Evolutionary conservation across 768 basidiomycete genomes (phyloP), one percentile per base, ranked within the genome.

Genomic region (Rhodotorula graminis): DNA sequence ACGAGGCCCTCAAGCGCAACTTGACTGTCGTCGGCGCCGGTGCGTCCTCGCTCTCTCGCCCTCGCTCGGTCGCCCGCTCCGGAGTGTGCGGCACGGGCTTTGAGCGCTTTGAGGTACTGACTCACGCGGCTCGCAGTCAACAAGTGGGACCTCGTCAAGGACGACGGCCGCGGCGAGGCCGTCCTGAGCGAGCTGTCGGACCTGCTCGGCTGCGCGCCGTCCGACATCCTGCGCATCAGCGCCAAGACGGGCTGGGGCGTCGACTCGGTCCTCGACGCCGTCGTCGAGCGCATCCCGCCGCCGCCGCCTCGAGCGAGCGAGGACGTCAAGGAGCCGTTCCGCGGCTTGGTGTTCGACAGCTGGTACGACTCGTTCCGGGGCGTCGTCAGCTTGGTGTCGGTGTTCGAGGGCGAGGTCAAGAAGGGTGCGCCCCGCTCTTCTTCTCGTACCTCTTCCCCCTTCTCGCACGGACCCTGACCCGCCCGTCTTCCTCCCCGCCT

Each of bases 221-320:
- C 55, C 29, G 75, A 76, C 57, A 86, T 93, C 67, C 82, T 99
- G 50, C 84, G 83, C 33, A 90, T 98, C 73, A 93, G 91, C 66
- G 96, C 96, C 21, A 99, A 99, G 82, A 92, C 91, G 16, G 96
- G 96, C 3, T 80, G 85, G 75, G 93, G 93, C 46, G 89, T 95
- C 14, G 86, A 89, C 53, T 81, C 82, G 10, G 88, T 99, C 4
- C 83, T 99, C 59, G 82, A 85, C 70, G 90, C 90, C 27, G 90
- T 98, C 65, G 82, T 96, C 25, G 85, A 90, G 67, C 87, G 89
- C 33, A 88, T 98, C 77, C 94, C 95, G 7, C 85, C 93, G 16
- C 96, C 67, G 2, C 59, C 53, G 2, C 25, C 56, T 16, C 29
- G 27, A 6, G 11, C 56, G 40, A 47, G 61, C 10, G 56, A 52